Base-by-base conservation (phyloP, 1,284 basidiomycete species). In the Pascua guehoae region DNA sequence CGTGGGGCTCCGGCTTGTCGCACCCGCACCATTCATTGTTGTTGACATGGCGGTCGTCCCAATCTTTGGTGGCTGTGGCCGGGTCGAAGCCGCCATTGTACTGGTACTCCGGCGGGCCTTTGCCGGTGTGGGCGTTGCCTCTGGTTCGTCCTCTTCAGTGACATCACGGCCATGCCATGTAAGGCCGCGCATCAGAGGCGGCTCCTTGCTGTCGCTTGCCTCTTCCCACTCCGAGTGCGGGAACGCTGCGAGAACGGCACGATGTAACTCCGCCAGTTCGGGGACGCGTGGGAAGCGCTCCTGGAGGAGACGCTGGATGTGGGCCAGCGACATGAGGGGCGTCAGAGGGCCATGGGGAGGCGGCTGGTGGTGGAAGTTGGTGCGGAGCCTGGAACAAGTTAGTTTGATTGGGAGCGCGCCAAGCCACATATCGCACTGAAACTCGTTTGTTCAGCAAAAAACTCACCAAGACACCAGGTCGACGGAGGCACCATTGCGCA, bases 391-490 rank as follows among this genome's bases (percentile, higher is more conserved):
- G 53, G 17, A 17, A 51, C 41, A 17, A 42, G 54, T 56, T 32
- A 56, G 51, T 18, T 11, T 44, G 41, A 41, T n/a, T 41, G 41
- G 41, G n/a, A 41, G 24, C 24, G 24, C 7, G 24, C 41, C 41
- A 41, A 41, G n/a, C 41, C 12, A 41, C 41, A 41, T 12, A 14
- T 41, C 8, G 18, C 39, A 32, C 16, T 9, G 16, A 39, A 18
- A 16, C 24, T 15, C n/a, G 48, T 18, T 51, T 12, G 24, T 32
- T 7, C 41, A 32, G 49, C n/a, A 55, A 9, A 59, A 47, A 45
- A 68, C 67, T 59, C 57, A 73, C 72, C 72, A 74, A 38, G 72
- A 74, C 47, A 74, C 70, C 8, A 74, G 60, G 61, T 74, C 72
- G 14, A 74, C 66, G 11, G 65, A 65, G 8, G 71, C 70, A 8